phyloP scores from a whole-genome alignment of 1,139 yeast genomes.

The Hansenula lynferdii region DNA sequence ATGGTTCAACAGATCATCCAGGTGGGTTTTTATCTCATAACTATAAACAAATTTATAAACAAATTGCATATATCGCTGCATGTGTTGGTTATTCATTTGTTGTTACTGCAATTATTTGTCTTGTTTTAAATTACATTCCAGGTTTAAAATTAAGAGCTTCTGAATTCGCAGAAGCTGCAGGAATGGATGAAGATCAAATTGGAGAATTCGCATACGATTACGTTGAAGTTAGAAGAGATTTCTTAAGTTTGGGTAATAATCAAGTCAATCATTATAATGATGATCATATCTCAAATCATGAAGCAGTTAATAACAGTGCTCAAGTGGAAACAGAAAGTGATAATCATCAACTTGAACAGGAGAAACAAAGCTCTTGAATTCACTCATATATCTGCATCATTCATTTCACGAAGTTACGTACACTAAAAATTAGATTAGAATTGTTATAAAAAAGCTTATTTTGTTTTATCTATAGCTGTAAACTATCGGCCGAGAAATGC shows the following conservation, averaged over 20 bases:
- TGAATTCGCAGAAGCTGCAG: constrained; percentile 82
- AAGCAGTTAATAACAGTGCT: constrained; percentile 3
- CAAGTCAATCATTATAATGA: constrained; percentile 1
- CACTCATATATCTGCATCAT: not conserved
- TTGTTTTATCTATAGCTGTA: no score
- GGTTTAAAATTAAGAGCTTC: constrained; percentile 75
- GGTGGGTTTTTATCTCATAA: constrained; percentile 95
- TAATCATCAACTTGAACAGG: not conserved
- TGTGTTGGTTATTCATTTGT: constrained; percentile 71
- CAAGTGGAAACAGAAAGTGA: no score
- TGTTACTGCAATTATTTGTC: constrained; percentile 74
- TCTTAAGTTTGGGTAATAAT: constrained; percentile 57
- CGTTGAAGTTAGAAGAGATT: constrained; percentile 94
- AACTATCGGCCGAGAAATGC: no score
- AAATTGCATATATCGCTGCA: constrained; percentile 77
- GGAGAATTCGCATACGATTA: constrained; percentile 98
- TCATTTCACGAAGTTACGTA: not conserved
- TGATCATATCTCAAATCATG: constrained; percentile 10
- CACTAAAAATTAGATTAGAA: no score
- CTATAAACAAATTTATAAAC: constrained; percentile 88
- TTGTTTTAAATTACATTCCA: constrained; percentile 72
- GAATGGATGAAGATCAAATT: constrained; percentile 95
- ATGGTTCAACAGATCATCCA: constrained; percentile 69
- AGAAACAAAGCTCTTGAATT: no score
- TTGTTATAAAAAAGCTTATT: no score